These are phyloP conservation scores for Waltergamsia citrina DNA, from an alignment of 2,329 filamentous ascomycete species.

Conservation along the genomic window DNA sequence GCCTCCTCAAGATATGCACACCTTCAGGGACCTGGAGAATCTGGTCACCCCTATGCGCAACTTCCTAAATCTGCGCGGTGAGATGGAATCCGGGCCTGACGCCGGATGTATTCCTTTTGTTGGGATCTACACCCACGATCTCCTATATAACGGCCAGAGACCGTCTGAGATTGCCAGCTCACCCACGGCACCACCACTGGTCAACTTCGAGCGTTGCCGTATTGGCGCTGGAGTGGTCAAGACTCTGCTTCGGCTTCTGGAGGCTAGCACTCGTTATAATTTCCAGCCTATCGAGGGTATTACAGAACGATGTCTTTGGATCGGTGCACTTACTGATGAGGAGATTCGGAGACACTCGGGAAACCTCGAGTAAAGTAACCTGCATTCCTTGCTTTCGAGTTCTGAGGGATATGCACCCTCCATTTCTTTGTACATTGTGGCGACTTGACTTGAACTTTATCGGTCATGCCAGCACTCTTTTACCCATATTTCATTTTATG, in stretches of 20 bases:
- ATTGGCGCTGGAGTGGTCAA: conserved; percentile 70
- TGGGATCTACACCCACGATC: conserved; percentile 73
- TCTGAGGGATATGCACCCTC: neutral
- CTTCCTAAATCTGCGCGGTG: conserved; percentile 65
- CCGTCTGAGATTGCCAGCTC: conserved; percentile 65
- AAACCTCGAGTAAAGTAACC: conserved; percentile 27
- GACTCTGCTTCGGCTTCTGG: conserved; percentile 67
- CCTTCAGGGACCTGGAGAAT: conserved; percentile 58
- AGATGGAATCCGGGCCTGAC: conserved; percentile 65
- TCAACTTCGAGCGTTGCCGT: conserved; percentile 79
- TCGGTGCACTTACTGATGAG: conserved; percentile 66
- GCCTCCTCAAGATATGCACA: conserved; percentile 53
- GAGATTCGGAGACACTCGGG: conserved; percentile 55
- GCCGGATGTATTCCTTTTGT: conserved; percentile 77
- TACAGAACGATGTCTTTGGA: conserved; percentile 76
- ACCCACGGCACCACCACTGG: conserved; percentile 55
- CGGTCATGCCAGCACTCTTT: neutral
- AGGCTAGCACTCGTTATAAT: conserved; percentile 65
- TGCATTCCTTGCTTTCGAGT: neutral
- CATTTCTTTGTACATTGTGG: neutral
- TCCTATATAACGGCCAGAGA: conserved; percentile 73
- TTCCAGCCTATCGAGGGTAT: conserved; percentile 70
- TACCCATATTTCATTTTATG: neutral
- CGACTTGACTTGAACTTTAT: neutral
- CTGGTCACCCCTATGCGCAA: conserved; percentile 71